These are phyloP conservation scores for Talaromyces piceae DNA, from an alignment of 2,329 filamentous ascomycete species.

Conservation along the genomic window DNA sequence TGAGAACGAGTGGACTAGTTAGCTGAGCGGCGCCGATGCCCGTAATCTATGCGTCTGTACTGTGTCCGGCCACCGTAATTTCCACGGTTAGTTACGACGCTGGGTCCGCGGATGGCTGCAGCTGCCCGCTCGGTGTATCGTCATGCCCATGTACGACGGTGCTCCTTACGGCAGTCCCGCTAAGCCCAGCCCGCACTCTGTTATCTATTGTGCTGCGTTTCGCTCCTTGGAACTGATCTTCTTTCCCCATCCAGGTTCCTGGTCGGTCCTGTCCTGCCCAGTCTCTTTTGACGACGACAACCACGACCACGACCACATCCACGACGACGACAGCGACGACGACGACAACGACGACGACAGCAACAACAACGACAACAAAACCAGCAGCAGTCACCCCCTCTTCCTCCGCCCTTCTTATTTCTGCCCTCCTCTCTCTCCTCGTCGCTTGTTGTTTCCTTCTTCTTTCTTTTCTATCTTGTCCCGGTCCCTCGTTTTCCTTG, in stretches of 20 bases:
- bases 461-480: constrained; percentile 7
- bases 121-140: neutral
- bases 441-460: constrained; percentile 10
- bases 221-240: neutral
- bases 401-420: neutral
- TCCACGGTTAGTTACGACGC: neutral
- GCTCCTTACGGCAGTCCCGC: neutral
- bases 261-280: neutral
- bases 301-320: neutral
- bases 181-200: neutral
- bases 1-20: too few relatives aligned
- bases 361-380: neutral
- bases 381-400: too few relatives aligned
- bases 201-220: neutral
- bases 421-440: neutral
- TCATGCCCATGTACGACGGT: neutral
- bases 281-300: neutral
- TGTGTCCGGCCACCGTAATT: neutral
- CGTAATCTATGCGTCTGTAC: neutral
- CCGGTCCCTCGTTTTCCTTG: constrained; percentile 8
- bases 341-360: too few relatives aligned
- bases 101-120: neutral
- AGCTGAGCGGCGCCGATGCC: too few relatives aligned
- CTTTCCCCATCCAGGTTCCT: neutral
- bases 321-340: neutral